Evolutionary conservation across 1,284 basidiomycete species (phyloP).

Genomic region (Ceratobasidium papillatum): DNA sequence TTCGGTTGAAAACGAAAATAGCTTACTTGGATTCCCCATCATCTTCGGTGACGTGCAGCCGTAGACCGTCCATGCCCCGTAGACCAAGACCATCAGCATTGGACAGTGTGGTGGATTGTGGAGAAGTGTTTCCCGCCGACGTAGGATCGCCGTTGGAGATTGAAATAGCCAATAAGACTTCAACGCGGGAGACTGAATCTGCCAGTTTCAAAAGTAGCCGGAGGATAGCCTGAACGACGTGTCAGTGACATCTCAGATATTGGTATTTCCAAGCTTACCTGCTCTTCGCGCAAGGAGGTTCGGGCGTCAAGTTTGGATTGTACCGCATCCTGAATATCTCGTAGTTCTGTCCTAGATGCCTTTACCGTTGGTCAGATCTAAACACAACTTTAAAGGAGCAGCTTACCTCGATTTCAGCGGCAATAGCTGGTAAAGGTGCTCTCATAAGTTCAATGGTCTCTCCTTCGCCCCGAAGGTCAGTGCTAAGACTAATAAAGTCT

Average conservation of each 20-base stretch:
- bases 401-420: slow-evolving; percentile 73
- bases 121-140: background rate
- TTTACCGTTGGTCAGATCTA: slow-evolving; percentile 48
- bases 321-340: slow-evolving; percentile 74
- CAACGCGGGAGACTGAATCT: slow-evolving; percentile 83
- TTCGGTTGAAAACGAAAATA: slow-evolving; percentile 10
- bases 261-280: slow-evolving; percentile 58
- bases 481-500: slow-evolving; percentile 95
- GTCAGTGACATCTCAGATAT: background rate
- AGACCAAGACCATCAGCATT: slow-evolving; percentile 40
- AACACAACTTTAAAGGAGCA: background rate
- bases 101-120: slow-evolving; percentile 10
- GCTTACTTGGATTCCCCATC: slow-evolving; percentile 50
- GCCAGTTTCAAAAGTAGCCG: slow-evolving; percentile 88
- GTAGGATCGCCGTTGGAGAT: slow-evolving; percentile 56
- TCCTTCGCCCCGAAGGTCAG: slow-evolving; percentile 86
- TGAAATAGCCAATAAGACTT: slow-evolving; percentile 77
- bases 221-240: slow-evolving; percentile 67
- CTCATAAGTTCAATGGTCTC: slow-evolving; percentile 72
- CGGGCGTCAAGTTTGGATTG: slow-evolving; percentile 79
- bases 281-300: slow-evolving; percentile 80
- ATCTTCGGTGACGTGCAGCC: slow-evolving; percentile 43
- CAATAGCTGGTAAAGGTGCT: slow-evolving; percentile 70
- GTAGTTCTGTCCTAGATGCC: slow-evolving; percentile 71
- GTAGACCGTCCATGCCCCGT: slow-evolving; percentile 43